These are phyloP conservation scores for Aurinia saxatilis DNA, from an alignment of 345 rosid species.

Conservation along the genomic window DNA sequence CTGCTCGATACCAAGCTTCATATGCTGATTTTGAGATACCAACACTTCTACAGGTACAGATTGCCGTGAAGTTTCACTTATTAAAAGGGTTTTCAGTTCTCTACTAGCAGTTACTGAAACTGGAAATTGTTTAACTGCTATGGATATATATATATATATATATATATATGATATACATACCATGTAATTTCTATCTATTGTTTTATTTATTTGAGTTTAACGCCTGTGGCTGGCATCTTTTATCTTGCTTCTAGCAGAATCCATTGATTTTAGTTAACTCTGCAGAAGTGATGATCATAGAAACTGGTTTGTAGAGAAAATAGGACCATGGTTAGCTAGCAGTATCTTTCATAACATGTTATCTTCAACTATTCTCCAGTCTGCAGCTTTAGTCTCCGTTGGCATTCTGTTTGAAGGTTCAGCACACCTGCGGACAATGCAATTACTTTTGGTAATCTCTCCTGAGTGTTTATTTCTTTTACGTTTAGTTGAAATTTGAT, in stretches of 20 bases:
- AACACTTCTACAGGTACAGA: slow-evolving; percentile 74
- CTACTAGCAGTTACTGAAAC: background rate
- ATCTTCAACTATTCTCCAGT: slow-evolving; percentile 40
- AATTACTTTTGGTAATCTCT: slow-evolving; percentile 62
- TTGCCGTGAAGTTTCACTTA: slow-evolving; percentile 2
- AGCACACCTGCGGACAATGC: slow-evolving; percentile 84
- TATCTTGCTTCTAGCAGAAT: background rate
- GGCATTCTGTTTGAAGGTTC: slow-evolving; percentile 97
- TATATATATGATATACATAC: background rate
- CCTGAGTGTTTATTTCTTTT: background rate
- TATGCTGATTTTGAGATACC: slow-evolving; percentile 88
- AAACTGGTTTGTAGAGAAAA: background rate
- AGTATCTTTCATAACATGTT: slow-evolving; percentile 12
- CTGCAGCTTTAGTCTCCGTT: slow-evolving; percentile 84
- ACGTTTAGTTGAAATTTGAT: slow-evolving; percentile 2
- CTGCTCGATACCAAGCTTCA: slow-evolving; percentile 73
- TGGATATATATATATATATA: too few species aligned
- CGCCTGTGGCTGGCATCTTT: background rate
- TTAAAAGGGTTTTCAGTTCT: background rate
- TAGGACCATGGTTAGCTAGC: background rate
- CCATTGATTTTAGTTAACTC: background rate
- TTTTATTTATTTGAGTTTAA: too few species aligned
- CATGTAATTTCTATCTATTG: background rate
- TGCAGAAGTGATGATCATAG: background rate
- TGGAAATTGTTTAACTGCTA: background rate